Evolutionary conservation across 2,329 filamentous ascomycete genomes (phyloP).

Genomic region (Cytospora leucostoma): DNA sequence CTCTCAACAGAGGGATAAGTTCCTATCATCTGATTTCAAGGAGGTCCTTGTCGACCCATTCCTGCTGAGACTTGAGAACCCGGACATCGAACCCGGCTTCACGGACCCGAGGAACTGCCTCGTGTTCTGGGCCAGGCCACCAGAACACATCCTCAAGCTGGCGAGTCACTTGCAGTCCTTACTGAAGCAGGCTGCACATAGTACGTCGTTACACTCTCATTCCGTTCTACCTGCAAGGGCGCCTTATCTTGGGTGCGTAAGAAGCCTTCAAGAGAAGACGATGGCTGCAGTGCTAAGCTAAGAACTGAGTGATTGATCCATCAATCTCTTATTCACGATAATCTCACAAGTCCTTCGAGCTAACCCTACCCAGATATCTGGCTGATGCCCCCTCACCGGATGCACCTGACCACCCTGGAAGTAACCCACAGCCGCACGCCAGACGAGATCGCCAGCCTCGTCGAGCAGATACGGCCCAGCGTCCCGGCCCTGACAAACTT

Average conservation of each 20-base stretch:
- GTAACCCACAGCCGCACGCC: constrained; percentile 77
- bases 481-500: constrained; percentile 65
- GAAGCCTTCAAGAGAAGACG: neutral
- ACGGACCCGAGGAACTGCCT: constrained; percentile 78
- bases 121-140: constrained; percentile 85
- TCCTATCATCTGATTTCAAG: constrained; percentile 67
- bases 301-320: neutral
- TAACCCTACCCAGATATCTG: constrained; percentile 61
- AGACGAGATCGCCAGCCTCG: constrained; percentile 65
- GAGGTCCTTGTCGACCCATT: constrained; percentile 77
- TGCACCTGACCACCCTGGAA: constrained; percentile 87
- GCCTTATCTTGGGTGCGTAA: neutral
- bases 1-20: constrained; percentile 70
- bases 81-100: constrained; percentile 66
- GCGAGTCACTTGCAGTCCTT: constrained; percentile 68
- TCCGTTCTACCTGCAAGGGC: neutral
- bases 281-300: neutral
- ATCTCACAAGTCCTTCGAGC: neutral
- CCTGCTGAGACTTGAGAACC: constrained; percentile 68
- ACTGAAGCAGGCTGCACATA: constrained; percentile 64
- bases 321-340: neutral
- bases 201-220: constrained; percentile 51
- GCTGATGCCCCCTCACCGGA: constrained; percentile 76
- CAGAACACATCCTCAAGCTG: constrained; percentile 67
- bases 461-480: constrained; percentile 56